Conservation (phyloP, 805 yeast species). For the Pichia phayaonensis region DNA sequence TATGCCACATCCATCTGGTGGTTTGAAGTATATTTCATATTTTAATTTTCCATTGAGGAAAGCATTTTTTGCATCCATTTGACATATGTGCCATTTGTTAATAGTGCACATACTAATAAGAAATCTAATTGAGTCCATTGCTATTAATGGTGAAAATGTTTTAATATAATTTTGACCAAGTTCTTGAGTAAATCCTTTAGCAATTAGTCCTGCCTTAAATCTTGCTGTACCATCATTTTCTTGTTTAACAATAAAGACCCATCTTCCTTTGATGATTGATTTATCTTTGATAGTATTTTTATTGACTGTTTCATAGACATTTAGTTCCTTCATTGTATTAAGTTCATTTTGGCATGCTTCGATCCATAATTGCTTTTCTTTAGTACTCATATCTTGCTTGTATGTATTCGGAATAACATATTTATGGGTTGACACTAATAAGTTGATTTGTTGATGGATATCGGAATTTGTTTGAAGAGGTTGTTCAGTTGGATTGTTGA, state of each 20-base stretch:
- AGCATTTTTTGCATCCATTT: constrained; percentile 10
- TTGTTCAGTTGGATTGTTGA: too few relatives aligned
- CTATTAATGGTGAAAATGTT: constrained; percentile 5
- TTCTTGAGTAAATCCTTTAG: constrained; percentile 8
- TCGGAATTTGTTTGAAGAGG: too few relatives aligned
- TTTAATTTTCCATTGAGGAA: constrained; percentile 9
- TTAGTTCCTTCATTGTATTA: neutral
- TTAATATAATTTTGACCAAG: constrained; percentile 5
- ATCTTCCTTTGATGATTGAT: neutral
- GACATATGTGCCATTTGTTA: neutral
- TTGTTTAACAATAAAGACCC: constrained; percentile 8
- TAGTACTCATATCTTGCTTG: too few relatives aligned
- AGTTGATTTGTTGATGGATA: too few relatives aligned
- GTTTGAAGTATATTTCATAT: constrained; percentile 3
- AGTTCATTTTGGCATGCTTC: neutral
- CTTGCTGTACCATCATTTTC: constrained; percentile 1
- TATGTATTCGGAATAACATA: too few relatives aligned
- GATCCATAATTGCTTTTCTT: neutral
- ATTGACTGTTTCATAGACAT: neutral
- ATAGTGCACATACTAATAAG: neutral
- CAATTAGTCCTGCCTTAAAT: constrained; percentile 8
- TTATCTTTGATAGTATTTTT: neutral
- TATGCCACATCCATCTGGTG: neutral
- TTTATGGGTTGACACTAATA: too few relatives aligned
- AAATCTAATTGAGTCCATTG: constrained; percentile 4